A percentile compares a stretch with the other conserved stretches of the same genome.
phyloP scores from a whole-genome alignment of 768 basidiomycete genomes.

The Panaeolus papilionaceus region DNA sequence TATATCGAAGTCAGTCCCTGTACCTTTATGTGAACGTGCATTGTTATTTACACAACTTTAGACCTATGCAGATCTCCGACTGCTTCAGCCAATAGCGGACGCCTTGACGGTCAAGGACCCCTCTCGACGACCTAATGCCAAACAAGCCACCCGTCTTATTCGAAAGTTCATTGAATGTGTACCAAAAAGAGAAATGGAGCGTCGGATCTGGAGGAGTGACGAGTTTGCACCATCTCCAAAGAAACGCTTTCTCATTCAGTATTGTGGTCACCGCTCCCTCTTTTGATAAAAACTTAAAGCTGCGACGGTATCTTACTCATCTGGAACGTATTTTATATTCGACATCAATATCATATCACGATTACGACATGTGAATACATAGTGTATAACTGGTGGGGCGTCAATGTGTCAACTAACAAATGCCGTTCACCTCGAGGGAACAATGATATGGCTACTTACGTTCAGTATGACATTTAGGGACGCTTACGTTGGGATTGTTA shows the following conservation, averaged over 20 bases:
- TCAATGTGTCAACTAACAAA: too few species aligned
- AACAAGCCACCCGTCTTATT: not conserved
- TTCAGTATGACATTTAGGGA: too few species aligned
- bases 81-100: conserved; percentile 1
- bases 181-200: not conserved
- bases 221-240: not conserved
- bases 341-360: too few species aligned
- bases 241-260: not conserved
- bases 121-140: not conserved
- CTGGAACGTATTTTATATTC: too few species aligned
- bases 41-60: not conserved
- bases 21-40: not conserved
- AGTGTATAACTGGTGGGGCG: too few species aligned
- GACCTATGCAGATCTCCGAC: not conserved
- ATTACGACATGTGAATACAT: too few species aligned
- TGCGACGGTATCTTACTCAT: too few species aligned
- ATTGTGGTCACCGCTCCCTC: not conserved
- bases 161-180: not conserved
- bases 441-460: too few species aligned
- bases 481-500: too few species aligned
- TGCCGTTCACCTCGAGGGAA: too few species aligned
- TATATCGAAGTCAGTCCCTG: not conserved
- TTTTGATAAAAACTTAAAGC: not conserved
- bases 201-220: not conserved
- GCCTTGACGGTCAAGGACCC: not conserved